These are phyloP conservation scores for Aspergillus ustus DNA, from an alignment of 2,329 filamentous ascomycete species.

Conservation along the genomic window DNA sequence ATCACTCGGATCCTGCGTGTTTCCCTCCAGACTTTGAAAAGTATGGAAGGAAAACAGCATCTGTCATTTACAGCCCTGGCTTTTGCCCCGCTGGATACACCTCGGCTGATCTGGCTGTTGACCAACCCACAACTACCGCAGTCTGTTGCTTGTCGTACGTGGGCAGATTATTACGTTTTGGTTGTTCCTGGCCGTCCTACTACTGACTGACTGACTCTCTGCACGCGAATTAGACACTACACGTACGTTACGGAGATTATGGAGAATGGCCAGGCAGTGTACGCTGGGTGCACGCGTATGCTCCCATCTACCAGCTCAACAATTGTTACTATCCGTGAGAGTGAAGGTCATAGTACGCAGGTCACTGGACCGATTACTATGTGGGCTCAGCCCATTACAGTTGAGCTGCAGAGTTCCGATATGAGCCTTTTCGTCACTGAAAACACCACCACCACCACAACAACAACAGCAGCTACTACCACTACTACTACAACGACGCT, in stretches of 20 bases:
- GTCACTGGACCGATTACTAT: conserved; percentile 32
- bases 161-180: background rate
- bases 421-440: background rate
- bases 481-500: background rate
- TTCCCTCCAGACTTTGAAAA: conserved; percentile 20
- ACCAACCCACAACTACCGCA: conserved; percentile 27
- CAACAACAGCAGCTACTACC: background rate
- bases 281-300: conserved; percentile 23
- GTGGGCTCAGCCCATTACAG: conserved; percentile 31
- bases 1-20: conserved; percentile 1
- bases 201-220: no score
- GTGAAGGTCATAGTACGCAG: conserved; percentile 12
- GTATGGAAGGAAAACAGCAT: conserved; percentile 19
- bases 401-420: conserved; percentile 3
- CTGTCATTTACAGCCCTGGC: conserved; percentile 30
- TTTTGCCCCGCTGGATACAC: conserved; percentile 33
- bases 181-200: background rate
- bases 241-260: conserved; percentile 3
- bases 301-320: conserved; percentile 13
- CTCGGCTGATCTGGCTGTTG: conserved; percentile 24
- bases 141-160: conserved; percentile 32
- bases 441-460: background rate
- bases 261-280: background rate
- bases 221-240: conserved; percentile 5
- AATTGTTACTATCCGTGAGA: conserved; percentile 2